Percentiles rank a stretch among this genome's conserved stretches.
Conservation (phyloP, 75 land plant species). For the Pinus tabuliformis region DNA sequence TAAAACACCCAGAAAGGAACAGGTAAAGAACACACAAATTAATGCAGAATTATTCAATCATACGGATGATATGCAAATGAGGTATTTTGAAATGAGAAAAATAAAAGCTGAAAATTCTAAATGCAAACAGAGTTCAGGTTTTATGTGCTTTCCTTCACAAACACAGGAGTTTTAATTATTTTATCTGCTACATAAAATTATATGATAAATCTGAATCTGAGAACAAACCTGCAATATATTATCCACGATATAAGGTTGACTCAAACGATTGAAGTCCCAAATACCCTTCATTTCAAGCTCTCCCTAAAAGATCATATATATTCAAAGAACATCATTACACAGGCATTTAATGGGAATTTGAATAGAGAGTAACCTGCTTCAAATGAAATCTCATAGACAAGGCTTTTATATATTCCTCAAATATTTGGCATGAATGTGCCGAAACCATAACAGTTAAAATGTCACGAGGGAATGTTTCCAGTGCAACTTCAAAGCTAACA, state of each 20-base stretch:
- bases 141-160: neutral
- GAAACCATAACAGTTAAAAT: neutral
- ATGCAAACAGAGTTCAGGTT: neutral
- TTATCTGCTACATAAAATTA: neutral
- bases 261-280: conserved; percentile 92
- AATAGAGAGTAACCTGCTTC: neutral
- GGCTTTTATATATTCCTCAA: neutral
- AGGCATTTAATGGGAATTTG: neutral
- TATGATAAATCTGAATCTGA: conserved; percentile 4
- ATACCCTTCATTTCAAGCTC: conserved; percentile 94
- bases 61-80: neutral
- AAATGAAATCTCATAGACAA: neutral
- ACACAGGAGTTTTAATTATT: neutral
- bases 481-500: too few relatives aligned
- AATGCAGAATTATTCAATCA: neutral
- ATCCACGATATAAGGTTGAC: conserved; percentile 70
- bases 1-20: neutral
- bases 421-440: neutral
- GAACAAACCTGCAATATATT: conserved; percentile 55
- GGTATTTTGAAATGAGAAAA: neutral
- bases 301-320: conserved; percentile 39
- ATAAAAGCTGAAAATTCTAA: neutral
- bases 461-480: too few relatives aligned
- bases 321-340: neutral
- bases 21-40: neutral